Base-by-base conservation (phyloP, 129 eudicot species). In the Centrapalus pauciflorus region DNA sequence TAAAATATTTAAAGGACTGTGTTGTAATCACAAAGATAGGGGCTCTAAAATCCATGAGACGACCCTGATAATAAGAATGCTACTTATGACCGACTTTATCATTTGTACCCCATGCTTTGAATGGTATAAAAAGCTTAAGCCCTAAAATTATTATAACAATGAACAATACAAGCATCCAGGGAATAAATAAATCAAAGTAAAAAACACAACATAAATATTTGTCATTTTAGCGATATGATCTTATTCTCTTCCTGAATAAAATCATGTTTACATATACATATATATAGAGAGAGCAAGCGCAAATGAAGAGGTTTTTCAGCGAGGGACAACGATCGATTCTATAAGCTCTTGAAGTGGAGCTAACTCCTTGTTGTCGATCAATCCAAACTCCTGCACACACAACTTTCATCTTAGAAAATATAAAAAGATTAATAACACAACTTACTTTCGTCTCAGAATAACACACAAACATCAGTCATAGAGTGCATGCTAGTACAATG, bases 291-390 rank as follows among this genome's bases (percentile, higher is more conserved):
- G n/a, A n/a, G n/a, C n/a, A n/a, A n/a, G n/a, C n/a, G n/a, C 29
- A 72, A 77, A 38, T 41, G 23, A 19, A 19, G 26, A 20, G 34
- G 17, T 34, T 16, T 2, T 59, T 89, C 76, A 89, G 61, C 69
- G 85, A 11, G 97, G 88, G 67, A 80, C 78, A 61, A 81, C 70
- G 48, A 89, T 83, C 58, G 97, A 83, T 55, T 90, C 97, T 20
- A 90, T 90, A 63, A 90, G 97, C 72, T 90, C 97, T 69, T 90
- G 97, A 35, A 90, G 92, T 20, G 97, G 97, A 67, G 97, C 95
- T 59, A 90, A 84, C 73, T 90, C 97, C 81, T 84, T 90, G 87
- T 84, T 87, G 84, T 87, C 97, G 10, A 90, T 87, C 73, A 87
- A 84, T 41, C 78, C 73, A 64, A 90, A 90, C 80, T 90, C 97